phyloP scores from a whole-genome alignment of 2,329 filamentous ascomycete species.

The Aspergillus quadrilineatus region DNA sequence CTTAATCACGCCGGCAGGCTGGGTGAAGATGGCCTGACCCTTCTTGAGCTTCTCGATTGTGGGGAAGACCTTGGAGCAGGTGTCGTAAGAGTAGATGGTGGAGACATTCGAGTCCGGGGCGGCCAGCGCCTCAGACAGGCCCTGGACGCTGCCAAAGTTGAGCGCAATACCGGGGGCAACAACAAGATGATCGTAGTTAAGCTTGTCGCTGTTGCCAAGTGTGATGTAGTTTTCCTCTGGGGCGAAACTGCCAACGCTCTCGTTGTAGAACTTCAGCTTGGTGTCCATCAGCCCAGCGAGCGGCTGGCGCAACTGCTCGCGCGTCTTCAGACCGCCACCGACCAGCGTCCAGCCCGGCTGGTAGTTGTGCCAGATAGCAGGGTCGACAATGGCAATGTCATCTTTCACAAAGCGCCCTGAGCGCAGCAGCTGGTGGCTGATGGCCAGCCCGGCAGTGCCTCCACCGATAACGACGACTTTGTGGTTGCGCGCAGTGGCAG shows the following conservation, averaged over 20 bases:
- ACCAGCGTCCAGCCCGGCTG: constrained; percentile 71
- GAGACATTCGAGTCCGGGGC: constrained; percentile 52
- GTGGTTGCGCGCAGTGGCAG: constrained; percentile 49
- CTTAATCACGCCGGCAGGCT: constrained; percentile 59
- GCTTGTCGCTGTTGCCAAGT: constrained; percentile 54
- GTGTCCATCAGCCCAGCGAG: constrained; percentile 55
- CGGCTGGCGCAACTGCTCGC: constrained; percentile 56
- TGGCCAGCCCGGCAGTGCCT: constrained; percentile 63
- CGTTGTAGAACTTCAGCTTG: constrained; percentile 62
- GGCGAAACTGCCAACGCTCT: constrained; percentile 50
- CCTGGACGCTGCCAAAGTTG: constrained; percentile 54
- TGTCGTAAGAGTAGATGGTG: constrained; percentile 59
- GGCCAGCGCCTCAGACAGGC: constrained; percentile 57
- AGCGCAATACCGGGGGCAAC: constrained; percentile 60
- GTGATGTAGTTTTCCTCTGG: constrained; percentile 59
- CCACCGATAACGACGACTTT: constrained; percentile 67
- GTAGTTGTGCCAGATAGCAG: constrained; percentile 64
- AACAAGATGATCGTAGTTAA: constrained; percentile 64
- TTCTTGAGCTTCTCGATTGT: constrained; percentile 50
- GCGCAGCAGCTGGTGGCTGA: constrained; percentile 67
- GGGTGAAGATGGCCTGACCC: constrained; percentile 60
- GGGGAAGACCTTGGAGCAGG: constrained; percentile 54
- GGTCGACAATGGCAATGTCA: constrained; percentile 66
- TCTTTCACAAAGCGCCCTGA: constrained; percentile 56
- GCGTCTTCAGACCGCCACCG: constrained; percentile 64